Conservation (phyloP, 352 stramenopile genomes). For the Lagenidium giganteum region DNA sequence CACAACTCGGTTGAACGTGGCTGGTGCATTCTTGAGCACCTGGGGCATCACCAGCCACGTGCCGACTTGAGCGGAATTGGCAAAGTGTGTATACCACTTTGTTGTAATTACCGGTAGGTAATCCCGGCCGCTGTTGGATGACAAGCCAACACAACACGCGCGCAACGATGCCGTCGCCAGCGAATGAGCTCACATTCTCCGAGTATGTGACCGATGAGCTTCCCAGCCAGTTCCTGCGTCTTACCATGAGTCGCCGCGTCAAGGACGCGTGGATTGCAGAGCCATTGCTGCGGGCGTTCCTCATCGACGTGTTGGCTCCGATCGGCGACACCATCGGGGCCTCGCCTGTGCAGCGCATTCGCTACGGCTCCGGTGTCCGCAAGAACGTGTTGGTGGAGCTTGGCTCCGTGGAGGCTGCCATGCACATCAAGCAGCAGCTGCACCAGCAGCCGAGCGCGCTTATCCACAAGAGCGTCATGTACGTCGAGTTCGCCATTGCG, state of each 20-base stretch:
- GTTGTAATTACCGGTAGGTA: too few relatives aligned
- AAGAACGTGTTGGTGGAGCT: too few relatives aligned
- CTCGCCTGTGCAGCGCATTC: conserved; percentile 31
- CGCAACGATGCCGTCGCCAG: background rate
- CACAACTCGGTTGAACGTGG: too few relatives aligned
- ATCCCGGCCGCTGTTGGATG: too few relatives aligned
- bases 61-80: too few relatives aligned
- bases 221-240: conserved; percentile 53
- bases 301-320: conserved; percentile 23
- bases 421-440: conserved; percentile 32
- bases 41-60: too few relatives aligned
- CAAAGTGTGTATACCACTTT: too few relatives aligned
- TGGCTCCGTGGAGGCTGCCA: conserved; percentile 2
- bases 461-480: conserved; percentile 50
- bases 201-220: conserved; percentile 49
- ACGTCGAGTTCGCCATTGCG: conserved; percentile 65
- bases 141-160: too few relatives aligned
- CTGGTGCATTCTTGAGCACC: too few relatives aligned
- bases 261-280: conserved; percentile 41
- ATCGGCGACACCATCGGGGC: background rate
- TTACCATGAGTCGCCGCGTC: conserved; percentile 71
- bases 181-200: conserved; percentile 12
- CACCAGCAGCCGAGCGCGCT: conserved; percentile 57
- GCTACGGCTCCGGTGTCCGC: too few relatives aligned
- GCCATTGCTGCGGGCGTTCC: conserved; percentile 41